Conservation (phyloP, 192 early-diverging fungal genomes). For the Coemansia sp. region DNA sequence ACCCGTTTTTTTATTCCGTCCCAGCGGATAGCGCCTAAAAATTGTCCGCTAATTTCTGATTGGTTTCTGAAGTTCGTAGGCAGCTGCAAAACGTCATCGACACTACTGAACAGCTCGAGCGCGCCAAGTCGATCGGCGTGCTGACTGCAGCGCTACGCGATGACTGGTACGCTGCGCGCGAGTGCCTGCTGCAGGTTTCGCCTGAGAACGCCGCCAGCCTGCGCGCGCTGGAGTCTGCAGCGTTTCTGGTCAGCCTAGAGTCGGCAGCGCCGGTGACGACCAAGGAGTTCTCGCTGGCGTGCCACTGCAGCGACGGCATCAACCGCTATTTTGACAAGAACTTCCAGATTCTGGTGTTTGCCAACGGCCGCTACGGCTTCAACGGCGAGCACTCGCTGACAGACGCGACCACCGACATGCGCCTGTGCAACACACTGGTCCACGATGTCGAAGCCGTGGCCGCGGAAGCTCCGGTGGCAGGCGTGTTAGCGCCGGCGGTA, state of each 20-base stretch:
- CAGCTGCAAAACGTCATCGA: conserved; percentile 68
- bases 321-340: conserved; percentile 80
- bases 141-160: conserved; percentile 57
- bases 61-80: conserved; percentile 24
- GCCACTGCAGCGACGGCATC: conserved; percentile 76
- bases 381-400: conserved; percentile 68
- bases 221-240: conserved; percentile 66
- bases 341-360: conserved; percentile 74
- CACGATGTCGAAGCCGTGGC: conserved; percentile 46
- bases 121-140: conserved; percentile 48
- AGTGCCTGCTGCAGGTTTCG: conserved; percentile 56
- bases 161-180: conserved; percentile 54
- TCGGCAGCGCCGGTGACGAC: conserved; percentile 62
- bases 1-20: not conserved
- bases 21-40: not conserved
- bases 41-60: not conserved
- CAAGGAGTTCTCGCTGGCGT: conserved; percentile 68
- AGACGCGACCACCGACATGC: conserved; percentile 76
- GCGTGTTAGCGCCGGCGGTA: conserved; percentile 1
- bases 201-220: conserved; percentile 60
- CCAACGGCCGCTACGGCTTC: conserved; percentile 76
- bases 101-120: conserved; percentile 37
- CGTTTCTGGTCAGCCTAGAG: conserved; percentile 78
- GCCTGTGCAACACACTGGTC: conserved; percentile 67
- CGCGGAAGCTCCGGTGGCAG: not conserved